Evolutionary conservation across 2,329 filamentous ascomycete genomes (phyloP), one percentile per base, ranked within the genome.

Genomic region (Aspergillus piperis): DNA sequence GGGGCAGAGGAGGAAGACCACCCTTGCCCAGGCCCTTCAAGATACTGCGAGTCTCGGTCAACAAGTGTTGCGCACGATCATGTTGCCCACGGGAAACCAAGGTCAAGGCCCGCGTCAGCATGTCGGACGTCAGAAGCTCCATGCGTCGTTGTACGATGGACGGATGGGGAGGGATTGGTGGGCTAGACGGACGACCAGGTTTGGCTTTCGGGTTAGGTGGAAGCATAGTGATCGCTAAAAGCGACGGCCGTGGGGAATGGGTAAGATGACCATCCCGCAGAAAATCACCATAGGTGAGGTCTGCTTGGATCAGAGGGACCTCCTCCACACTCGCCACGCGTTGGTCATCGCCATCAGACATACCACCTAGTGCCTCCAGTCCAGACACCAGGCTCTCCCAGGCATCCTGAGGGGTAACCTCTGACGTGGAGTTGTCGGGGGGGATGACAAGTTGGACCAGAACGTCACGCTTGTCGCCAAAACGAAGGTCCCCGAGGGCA

Each of bases 351-450:
- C 88, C 88, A 66, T 98, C 95, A 52, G 92, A 82, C 0, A 92
- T 87, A 1, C 94, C 95, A 21, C 95, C 92, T 2, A 99, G 85
- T 3, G 94, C 95, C 77, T 99, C 95, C 10, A 99, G 80, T 0
- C 94, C 94, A 5, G 95, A 98, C 19, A 99, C 92, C 62, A 99
- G 94, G 53, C 91, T 95, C 77, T 98, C 95, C 95, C 95, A 99
- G 0, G 93, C 89, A 72, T 99, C 95, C 71, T 96, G 91, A 6
- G 93, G 93, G 42, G 96, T 82, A 69, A 91, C 88, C 64, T 99
- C 95, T 62, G 92, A 90, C 0, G 86, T 84, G 1, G 89, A 83
- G 63, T 86, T 95, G 73, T 99, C 95, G 0, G 95, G 92, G 36
- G 91, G 83, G 66, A 99, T 96, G 30, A 93, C 91, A 5, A 99